Evolutionary conservation across 2,329 filamentous ascomycete species (phyloP).

Genomic region (Dichotomopilus funicola): DNA sequence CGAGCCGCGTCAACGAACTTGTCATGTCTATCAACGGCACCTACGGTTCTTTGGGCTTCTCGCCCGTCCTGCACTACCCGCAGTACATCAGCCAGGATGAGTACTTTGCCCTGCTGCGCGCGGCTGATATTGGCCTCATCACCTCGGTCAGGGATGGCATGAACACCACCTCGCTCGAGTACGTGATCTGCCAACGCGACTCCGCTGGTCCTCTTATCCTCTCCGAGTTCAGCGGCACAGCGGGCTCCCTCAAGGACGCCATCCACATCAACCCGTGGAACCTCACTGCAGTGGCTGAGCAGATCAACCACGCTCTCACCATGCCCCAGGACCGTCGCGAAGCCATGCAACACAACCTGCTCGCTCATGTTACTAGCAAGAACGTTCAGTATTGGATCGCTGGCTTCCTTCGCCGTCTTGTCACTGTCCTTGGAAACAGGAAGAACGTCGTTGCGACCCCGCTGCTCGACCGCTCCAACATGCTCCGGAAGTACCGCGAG

Average conservation of each 20-base stretch:
- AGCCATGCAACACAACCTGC: slow-evolving; percentile 66
- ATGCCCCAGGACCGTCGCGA: slow-evolving; percentile 63
- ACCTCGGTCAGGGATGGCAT: slow-evolving; percentile 95
- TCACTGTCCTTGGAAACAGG: slow-evolving; percentile 72
- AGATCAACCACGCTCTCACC: slow-evolving; percentile 73
- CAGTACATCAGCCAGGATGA: slow-evolving; percentile 86
- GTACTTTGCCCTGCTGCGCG: slow-evolving; percentile 88
- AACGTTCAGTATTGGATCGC: slow-evolving; percentile 83
- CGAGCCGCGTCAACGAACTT: slow-evolving; percentile 82
- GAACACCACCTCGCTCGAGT: slow-evolving; percentile 96
- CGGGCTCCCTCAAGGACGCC: slow-evolving; percentile 74
- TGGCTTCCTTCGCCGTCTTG: slow-evolving; percentile 69
- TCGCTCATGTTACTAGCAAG: slow-evolving; percentile 76
- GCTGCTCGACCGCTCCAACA: slow-evolving; percentile 64
- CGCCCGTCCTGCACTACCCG: slow-evolving; percentile 89
- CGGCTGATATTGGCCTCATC: slow-evolving; percentile 87
- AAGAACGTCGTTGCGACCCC: slow-evolving; percentile 73
- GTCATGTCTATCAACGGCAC: slow-evolving; percentile 87
- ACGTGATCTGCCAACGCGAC: slow-evolving; percentile 85
- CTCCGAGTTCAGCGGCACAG: slow-evolving; percentile 93
- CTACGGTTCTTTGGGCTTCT: slow-evolving; percentile 81
- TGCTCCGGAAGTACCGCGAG: slow-evolving; percentile 67
- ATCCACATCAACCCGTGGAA: slow-evolving; percentile 98
- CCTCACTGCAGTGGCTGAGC: slow-evolving; percentile 71
- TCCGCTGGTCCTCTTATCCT: slow-evolving; percentile 83